Evolutionary conservation across 169 alveolate species (phyloP).

Genomic region (Eimeria acervulina): DNA sequence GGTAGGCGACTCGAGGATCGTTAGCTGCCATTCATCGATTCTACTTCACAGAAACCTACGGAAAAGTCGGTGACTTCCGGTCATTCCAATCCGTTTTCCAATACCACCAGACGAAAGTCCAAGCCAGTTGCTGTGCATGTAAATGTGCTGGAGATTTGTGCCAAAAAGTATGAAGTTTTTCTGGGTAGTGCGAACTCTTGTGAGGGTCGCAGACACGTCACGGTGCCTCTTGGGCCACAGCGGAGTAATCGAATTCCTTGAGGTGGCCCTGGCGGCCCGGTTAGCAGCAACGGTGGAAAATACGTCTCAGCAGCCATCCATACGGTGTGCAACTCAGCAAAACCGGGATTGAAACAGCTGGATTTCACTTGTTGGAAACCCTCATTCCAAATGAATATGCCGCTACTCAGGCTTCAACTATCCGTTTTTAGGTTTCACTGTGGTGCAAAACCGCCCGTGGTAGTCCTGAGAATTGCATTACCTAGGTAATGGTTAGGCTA

Average conservation of each 20-base stretch:
- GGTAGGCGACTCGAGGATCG: slow-evolving; percentile 18
- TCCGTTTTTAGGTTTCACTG: neutral
- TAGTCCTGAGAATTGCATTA: neutral
- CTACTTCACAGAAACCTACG: slow-evolving; percentile 17
- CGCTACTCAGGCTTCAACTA: neutral
- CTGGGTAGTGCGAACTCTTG: neutral
- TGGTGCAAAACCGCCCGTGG: neutral
- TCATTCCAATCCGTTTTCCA: neutral
- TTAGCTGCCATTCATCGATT: slow-evolving; percentile 67
- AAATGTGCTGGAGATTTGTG: neutral
- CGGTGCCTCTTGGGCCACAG: slow-evolving; percentile 79
- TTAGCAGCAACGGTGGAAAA: slow-evolving; percentile 84
- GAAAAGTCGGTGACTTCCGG: slow-evolving; percentile 5
- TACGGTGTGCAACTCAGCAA: slow-evolving; percentile 15
- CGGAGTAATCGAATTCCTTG: slow-evolving; percentile 75
- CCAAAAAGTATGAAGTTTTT: neutral
- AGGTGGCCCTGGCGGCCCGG: slow-evolving; percentile 53
- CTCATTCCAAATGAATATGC: neutral
- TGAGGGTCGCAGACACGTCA: slow-evolving; percentile 46
- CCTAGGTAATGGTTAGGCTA: neutral
- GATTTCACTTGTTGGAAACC: no score
- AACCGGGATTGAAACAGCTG: neutral
- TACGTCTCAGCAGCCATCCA: slow-evolving; percentile 55
- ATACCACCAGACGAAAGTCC: neutral
- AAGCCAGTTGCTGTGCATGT: neutral